Conservation (phyloP, 306 rosid genomes). For the Dicorynia guianensis region DNA sequence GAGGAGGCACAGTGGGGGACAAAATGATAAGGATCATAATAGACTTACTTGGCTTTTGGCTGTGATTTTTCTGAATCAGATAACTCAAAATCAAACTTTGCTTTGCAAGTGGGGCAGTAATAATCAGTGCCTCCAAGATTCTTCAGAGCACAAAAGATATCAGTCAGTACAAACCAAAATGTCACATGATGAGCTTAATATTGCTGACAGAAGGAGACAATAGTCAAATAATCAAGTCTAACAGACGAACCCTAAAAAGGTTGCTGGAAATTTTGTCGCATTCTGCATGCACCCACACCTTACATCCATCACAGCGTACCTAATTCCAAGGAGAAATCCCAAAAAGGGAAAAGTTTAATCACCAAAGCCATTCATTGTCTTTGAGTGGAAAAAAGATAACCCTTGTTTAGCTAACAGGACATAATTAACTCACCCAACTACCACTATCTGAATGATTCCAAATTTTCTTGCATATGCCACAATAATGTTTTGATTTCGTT, state of each 20-base stretch:
- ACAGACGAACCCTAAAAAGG: conserved; percentile 73
- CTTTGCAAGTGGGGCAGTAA: conserved; percentile 98
- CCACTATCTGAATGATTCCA: conserved; percentile 96
- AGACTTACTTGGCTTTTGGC: conserved; percentile 82
- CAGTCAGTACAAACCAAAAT: conserved; percentile 46
- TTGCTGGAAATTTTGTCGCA: conserved; percentile 90
- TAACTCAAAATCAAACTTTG: conserved; percentile 90
- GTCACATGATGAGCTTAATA: conserved; percentile 23
- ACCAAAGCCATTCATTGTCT: conserved; percentile 24
- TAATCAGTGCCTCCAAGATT: conserved; percentile 92
- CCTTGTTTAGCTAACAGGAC: conserved; percentile 20
- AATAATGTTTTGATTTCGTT: conserved; percentile 83
- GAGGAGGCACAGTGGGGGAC: neutral
- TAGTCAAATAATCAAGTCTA: conserved; percentile 27
- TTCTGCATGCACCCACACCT: conserved; percentile 98
- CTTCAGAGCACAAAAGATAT: conserved; percentile 51
- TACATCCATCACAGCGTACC: conserved; percentile 99
- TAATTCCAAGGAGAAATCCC: conserved; percentile 47
- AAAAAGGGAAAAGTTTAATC: conserved; percentile 19
- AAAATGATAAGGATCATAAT: neutral
- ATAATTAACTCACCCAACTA: conserved; percentile 86
- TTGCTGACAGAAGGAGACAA: conserved; percentile 34
- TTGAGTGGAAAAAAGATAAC: conserved; percentile 25
- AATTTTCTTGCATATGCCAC: conserved; percentile 98
- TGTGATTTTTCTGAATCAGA: conserved; percentile 89